These are phyloP conservation scores for Bidens hawaiensis DNA, from an alignment of 140 eudicot genomes.

Conservation along the genomic window DNA sequence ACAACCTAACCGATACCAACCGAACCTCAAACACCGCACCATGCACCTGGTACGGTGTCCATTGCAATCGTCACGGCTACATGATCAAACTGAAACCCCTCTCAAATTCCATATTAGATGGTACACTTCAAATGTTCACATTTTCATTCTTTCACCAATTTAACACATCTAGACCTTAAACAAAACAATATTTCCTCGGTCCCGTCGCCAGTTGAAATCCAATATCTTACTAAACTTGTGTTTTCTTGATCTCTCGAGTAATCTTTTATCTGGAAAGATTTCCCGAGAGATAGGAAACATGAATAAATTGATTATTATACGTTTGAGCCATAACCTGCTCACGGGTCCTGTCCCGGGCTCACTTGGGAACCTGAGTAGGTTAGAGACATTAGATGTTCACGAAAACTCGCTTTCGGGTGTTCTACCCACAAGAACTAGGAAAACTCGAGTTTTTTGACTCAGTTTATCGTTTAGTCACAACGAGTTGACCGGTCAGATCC, in stretches of 20 bases:
- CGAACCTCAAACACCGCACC: conserved; percentile 3
- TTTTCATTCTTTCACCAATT: conserved; percentile 28
- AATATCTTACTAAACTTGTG: conserved; percentile 21
- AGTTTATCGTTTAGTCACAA: conserved; percentile 28
- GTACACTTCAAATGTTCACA: conserved; percentile 23
- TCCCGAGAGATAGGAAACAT: conserved; percentile 29
- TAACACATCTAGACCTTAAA: conserved; percentile 19
- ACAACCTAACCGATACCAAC: neutral
- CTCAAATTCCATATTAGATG: conserved; percentile 12
- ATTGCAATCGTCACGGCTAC: conserved; percentile 21
- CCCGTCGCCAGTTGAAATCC: conserved; percentile 26
- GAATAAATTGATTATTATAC: conserved; percentile 2
- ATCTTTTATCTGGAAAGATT: conserved; percentile 27
- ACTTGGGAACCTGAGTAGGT: conserved; percentile 10
- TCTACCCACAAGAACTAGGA: conserved; percentile 25
- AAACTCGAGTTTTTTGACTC: conserved; percentile 12
- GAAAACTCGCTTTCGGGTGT: conserved; percentile 22
- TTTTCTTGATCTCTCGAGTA: conserved; percentile 30
- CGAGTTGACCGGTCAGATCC: conserved; percentile 17
- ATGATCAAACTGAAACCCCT: conserved; percentile 24
- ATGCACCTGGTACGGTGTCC: conserved; percentile 44
- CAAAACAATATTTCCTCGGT: conserved; percentile 22
- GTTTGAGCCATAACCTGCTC: conserved; percentile 9
- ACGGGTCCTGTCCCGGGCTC: conserved; percentile 19
- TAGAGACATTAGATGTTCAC: conserved; percentile 21